phyloP scores from a whole-genome alignment of 805 yeast species.

The Cyberlindnera galapagoensis region DNA sequence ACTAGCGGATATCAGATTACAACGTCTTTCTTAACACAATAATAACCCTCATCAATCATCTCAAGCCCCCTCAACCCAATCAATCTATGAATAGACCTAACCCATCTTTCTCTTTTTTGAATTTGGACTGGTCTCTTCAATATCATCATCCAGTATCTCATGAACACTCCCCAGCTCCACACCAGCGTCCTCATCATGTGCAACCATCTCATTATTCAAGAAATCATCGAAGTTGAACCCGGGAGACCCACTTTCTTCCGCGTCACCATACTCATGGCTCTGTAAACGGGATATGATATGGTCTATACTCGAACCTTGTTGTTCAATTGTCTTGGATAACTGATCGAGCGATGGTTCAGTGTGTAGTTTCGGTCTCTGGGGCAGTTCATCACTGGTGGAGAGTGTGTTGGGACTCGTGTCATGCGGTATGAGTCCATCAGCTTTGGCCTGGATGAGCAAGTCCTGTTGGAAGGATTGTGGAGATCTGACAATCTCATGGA shows the following conservation, averaged over 20 bases:
- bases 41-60: too few relatives aligned
- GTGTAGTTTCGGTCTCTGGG: constrained; percentile 2
- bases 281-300: constrained; percentile 19
- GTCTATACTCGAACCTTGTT: constrained; percentile 22
- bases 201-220: constrained; percentile 13
- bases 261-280: constrained; percentile 8
- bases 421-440: too few relatives aligned
- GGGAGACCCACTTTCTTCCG: too few relatives aligned
- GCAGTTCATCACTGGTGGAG: too few relatives aligned
- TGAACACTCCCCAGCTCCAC: constrained; percentile 1
- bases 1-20: too few relatives aligned
- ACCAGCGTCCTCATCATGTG: constrained; percentile 1
- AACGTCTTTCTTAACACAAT: too few relatives aligned
- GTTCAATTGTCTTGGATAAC: constrained; percentile 19
- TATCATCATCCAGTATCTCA: constrained; percentile 2
- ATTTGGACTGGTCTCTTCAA: too few relatives aligned
- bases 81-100: too few relatives aligned
- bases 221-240: constrained; percentile 23
- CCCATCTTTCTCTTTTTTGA: too few relatives aligned
- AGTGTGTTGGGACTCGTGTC: constrained; percentile 4
- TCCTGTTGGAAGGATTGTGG: too few relatives aligned
- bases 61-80: too few relatives aligned
- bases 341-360: constrained; percentile 13
- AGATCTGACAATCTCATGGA: constrained; percentile 19
- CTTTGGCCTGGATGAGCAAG: too few relatives aligned